Evolutionary conservation across 140 eudicot species (phyloP).

Genomic region (Flaveria floridana): DNA sequence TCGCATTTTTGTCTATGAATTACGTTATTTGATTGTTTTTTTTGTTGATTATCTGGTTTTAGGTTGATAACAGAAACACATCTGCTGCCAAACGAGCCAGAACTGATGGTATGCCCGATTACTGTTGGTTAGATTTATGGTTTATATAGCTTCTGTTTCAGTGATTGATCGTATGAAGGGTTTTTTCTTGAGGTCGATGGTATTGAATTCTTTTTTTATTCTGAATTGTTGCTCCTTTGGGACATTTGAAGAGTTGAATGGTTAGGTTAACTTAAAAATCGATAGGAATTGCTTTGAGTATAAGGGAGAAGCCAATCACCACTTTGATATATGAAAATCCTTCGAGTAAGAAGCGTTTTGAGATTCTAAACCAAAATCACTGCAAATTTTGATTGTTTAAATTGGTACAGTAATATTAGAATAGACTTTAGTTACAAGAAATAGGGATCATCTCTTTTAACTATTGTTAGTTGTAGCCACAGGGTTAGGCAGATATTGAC

Average conservation of each 20-base stretch:
- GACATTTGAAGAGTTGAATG: neutral
- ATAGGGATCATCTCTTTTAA: neutral
- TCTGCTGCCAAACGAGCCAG: constrained; percentile 63
- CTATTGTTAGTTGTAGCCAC: neutral
- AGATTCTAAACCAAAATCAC: neutral
- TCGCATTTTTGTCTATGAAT: neutral
- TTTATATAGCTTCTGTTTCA: neutral
- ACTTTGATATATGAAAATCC: neutral
- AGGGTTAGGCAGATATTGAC: neutral
- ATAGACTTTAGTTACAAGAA: neutral
- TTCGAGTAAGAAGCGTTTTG: neutral
- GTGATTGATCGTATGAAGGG: neutral
- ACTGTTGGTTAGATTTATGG: neutral
- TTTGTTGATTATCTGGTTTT: neutral
- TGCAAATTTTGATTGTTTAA: neutral
- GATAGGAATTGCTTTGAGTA: constrained; percentile 8
- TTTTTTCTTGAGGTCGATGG: neutral
- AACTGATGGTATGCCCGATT: constrained; percentile 54
- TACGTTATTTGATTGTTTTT: constrained; percentile 9
- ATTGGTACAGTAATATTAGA: neutral
- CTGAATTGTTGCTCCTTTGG: neutral
- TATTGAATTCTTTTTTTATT: neutral
- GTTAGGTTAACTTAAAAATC: neutral
- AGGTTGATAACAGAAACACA: constrained; percentile 66
- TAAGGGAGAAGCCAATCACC: neutral